Percentiles rank a stretch among this genome's conserved stretches.
These are phyloP conservation scores for Seiridium cupressi DNA, from an alignment of 2,329 filamentous ascomycete species.

Conservation along the genomic window DNA sequence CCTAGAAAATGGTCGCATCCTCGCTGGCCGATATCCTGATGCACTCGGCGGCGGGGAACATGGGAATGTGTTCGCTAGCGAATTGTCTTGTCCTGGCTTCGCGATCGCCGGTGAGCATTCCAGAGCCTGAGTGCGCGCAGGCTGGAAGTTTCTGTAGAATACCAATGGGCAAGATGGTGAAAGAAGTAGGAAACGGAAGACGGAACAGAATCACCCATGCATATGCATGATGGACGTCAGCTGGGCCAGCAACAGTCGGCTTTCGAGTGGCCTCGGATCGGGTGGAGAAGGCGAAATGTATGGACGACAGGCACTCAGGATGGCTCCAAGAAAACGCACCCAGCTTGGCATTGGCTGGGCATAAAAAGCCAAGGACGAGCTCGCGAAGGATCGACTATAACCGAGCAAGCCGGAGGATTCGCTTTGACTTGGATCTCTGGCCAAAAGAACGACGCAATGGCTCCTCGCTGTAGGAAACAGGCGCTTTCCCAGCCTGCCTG, in stretches of 20 bases:
- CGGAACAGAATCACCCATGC: background rate
- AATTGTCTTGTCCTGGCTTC: background rate
- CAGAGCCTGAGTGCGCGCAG: background rate
- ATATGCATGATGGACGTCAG: conserved; percentile 1
- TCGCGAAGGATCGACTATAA: background rate
- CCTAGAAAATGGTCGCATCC: background rate
- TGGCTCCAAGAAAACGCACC: background rate
- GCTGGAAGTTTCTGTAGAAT: background rate
- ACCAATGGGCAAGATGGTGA: background rate
- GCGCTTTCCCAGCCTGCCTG: background rate
- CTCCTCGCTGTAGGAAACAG: no score
- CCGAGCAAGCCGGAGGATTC: background rate
- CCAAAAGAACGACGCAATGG: background rate
- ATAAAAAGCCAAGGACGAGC: conserved; percentile 6
- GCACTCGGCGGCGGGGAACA: background rate
- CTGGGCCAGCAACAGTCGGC: background rate
- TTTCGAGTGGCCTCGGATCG: background rate
- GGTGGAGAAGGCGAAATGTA: conserved; percentile 1
- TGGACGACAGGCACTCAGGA: background rate
- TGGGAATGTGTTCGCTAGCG: background rate
- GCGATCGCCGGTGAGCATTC: background rate
- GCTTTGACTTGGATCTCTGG: background rate
- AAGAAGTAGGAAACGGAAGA: background rate
- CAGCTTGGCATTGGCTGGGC: conserved; percentile 5
- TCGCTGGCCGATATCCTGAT: background rate